Evolutionary conservation across 1,284 basidiomycete genomes (phyloP).

Genomic region (Sporisorium exsertum): DNA sequence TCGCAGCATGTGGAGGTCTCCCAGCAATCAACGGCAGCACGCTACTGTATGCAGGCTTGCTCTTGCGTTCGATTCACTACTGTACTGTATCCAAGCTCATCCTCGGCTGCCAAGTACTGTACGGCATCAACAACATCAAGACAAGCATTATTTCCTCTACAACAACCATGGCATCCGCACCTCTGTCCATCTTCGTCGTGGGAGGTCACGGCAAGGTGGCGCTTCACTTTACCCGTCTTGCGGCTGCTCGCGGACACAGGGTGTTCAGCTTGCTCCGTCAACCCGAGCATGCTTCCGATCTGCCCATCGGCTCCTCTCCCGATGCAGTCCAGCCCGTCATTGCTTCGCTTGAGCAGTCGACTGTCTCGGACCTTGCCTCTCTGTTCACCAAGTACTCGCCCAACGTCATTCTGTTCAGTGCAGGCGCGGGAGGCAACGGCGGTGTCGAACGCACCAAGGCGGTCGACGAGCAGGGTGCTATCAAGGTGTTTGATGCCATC

Average conservation of each 20-base stretch:
- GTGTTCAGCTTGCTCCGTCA: constrained; percentile 56
- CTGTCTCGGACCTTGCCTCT: constrained; percentile 72
- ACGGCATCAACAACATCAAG: too few relatives aligned
- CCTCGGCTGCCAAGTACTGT: too few relatives aligned
- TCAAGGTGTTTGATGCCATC: constrained; percentile 80
- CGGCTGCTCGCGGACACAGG: constrained; percentile 48
- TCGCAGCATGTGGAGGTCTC: background rate
- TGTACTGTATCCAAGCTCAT: too few relatives aligned
- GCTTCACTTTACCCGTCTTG: constrained; percentile 50
- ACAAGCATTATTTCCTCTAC: too few relatives aligned
- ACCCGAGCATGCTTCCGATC: constrained; percentile 47
- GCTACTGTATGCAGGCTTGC: constrained; percentile 8
- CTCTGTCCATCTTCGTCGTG: constrained; percentile 54
- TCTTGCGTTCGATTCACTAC: constrained; percentile 8
- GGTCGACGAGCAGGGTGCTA: constrained; percentile 79
- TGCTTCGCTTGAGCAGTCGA: constrained; percentile 76
- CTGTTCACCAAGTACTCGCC: constrained; percentile 73
- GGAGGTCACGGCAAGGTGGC: constrained; percentile 62
- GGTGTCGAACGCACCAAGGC: constrained; percentile 75
- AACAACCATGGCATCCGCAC: constrained; percentile 23
- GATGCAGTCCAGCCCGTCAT: constrained; percentile 73
- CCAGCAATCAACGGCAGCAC: constrained; percentile 3
- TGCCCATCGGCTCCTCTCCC: constrained; percentile 31
- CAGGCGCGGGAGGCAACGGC: constrained; percentile 79
- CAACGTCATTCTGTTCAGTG: constrained; percentile 76